These are phyloP conservation scores for Trichoderma cornu-damae DNA, from an alignment of 2,329 filamentous ascomycete genomes.

Conservation along the genomic window DNA sequence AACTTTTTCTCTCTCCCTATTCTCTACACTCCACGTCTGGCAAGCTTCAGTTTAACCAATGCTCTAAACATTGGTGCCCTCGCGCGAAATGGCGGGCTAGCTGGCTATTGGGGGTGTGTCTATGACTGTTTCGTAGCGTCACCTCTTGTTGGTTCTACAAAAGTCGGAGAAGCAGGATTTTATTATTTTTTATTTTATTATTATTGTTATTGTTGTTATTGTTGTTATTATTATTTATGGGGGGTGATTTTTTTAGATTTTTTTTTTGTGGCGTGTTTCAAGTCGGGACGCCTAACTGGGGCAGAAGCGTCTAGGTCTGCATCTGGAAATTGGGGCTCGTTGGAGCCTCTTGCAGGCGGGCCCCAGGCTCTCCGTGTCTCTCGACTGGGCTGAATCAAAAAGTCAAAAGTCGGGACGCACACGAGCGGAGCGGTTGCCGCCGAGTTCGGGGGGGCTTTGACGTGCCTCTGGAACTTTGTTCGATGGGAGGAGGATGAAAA, in stretches of 20 bases:
- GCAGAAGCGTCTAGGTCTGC: conserved; percentile 14
- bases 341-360: conserved; percentile 10
- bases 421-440: conserved; percentile 9
- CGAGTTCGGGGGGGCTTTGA: conserved; percentile 15
- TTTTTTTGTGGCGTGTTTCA: conserved; percentile 14
- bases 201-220: too few species aligned
- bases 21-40: not conserved
- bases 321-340: conserved; percentile 11
- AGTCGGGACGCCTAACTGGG: conserved; percentile 13
- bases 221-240: too few species aligned
- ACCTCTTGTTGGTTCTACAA: not conserved
- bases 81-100: not conserved
- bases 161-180: not conserved
- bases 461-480: too few species aligned
- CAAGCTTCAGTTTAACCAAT: not conserved
- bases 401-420: conserved; percentile 5
- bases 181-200: too few species aligned
- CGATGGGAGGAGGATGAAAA: not conserved
- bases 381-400: conserved; percentile 3
- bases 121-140: not conserved
- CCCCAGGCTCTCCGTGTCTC: not conserved
- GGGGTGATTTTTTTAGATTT: too few species aligned
- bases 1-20: not conserved
- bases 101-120: not conserved
- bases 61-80: not conserved